A percentile compares a stretch with the other conserved stretches of the same genome.
Conservation (phyloP, 768 basidiomycete species). For the Suillus cothurnatus region DNA sequence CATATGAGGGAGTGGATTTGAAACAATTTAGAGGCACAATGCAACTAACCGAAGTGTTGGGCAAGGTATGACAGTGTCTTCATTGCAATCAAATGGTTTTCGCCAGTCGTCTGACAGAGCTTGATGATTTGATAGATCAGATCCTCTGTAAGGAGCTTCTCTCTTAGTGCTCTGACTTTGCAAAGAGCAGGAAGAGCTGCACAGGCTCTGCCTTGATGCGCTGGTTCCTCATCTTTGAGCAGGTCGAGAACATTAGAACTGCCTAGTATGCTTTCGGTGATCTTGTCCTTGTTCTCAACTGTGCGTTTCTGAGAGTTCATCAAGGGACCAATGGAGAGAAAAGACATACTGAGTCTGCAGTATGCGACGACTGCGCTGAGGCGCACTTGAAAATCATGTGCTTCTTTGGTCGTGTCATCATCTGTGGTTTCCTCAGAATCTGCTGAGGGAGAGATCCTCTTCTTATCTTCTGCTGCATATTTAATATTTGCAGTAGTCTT, state of each 20-base stretch:
- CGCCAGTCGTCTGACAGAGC: slow-evolving; percentile 18
- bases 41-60: not conserved
- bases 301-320: not conserved
- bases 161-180: slow-evolving; percentile 18
- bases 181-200: slow-evolving; percentile 32
- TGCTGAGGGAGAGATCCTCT: not conserved
- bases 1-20: slow-evolving; percentile 28
- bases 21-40: slow-evolving; percentile 5
- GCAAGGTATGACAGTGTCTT: not conserved
- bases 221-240: slow-evolving; percentile 14
- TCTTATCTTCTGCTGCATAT: not conserved
- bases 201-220: slow-evolving; percentile 25
- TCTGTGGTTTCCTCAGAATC: not conserved
- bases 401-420: slow-evolving; percentile 5
- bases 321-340: slow-evolving; percentile 7
- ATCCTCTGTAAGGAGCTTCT: slow-evolving; percentile 16
- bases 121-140: slow-evolving; percentile 23
- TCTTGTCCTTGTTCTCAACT: slow-evolving; percentile 7
- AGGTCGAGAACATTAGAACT: slow-evolving; percentile 17
- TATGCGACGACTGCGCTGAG: slow-evolving; percentile 28
- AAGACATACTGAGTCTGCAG: slow-evolving; percentile 28
- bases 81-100: slow-evolving; percentile 20
- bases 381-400: slow-evolving; percentile 18
- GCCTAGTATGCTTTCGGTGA: not conserved
- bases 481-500: not conserved